A percentile compares a stretch with the other conserved stretches of the same genome.
Evolutionary conservation across 257 asterid species (phyloP).

Genomic region (Nicotiana obtusifolia): DNA sequence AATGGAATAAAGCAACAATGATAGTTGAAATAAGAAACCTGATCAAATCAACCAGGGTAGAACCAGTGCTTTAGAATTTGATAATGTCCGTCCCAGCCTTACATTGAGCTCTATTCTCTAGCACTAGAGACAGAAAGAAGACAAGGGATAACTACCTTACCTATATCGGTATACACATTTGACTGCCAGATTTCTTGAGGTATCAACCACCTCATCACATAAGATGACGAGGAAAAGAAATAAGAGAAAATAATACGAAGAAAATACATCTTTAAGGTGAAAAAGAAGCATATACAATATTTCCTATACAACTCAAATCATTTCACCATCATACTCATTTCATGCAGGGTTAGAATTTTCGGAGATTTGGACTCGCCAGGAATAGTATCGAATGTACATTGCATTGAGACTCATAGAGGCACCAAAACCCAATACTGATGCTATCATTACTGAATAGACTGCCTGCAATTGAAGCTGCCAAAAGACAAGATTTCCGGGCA

Average conservation of each 20-base stretch:
- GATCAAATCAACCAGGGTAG: neutral
- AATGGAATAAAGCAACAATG: neutral
- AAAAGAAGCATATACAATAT: neutral
- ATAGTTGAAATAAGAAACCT: neutral
- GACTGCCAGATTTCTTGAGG: neutral
- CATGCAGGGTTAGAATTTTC: conserved; percentile 38
- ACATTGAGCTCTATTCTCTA: neutral
- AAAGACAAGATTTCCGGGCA: neutral
- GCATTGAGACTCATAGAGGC: conserved; percentile 43
- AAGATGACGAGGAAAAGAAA: neutral
- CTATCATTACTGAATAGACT: conserved; percentile 51
- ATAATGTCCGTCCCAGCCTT: neutral
- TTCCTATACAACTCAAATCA: neutral
- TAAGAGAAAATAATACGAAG: neutral
- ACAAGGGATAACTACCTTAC: neutral
- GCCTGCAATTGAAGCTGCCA: conserved; percentile 58
- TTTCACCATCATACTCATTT: neutral
- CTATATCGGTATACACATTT: neutral
- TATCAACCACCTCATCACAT: neutral
- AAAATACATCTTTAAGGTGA: neutral
- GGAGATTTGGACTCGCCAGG: conserved; percentile 37
- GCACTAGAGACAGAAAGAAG: neutral
- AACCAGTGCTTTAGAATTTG: neutral
- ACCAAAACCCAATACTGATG: conserved; percentile 61
- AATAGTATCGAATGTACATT: conserved; percentile 35